Conservation (phyloP, 208 protist species). For the Leishmania turanica region DNA sequence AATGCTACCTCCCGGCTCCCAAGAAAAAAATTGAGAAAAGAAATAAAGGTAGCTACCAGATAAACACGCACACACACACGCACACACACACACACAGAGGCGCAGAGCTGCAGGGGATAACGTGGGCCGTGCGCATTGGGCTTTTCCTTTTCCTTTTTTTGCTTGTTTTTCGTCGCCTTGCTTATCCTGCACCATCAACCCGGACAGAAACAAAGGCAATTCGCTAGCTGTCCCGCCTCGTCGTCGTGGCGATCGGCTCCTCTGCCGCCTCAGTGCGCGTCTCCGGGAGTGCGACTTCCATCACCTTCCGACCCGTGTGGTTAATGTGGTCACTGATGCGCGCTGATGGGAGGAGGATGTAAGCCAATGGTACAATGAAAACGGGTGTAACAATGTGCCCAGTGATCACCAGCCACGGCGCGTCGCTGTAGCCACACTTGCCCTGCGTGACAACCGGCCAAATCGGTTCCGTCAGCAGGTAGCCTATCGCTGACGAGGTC, state of each 20-base stretch:
- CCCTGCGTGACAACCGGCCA: conserved; percentile 44
- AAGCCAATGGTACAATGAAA: conserved; percentile 41
- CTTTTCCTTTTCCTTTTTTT: too few relatives aligned
- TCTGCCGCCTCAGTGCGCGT: neutral
- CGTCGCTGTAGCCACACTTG: conserved; percentile 65
- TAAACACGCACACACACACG: neutral
- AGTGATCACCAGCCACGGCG: conserved; percentile 27
- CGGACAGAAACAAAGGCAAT: neutral
- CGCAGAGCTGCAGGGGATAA: neutral
- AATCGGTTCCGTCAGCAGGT: conserved; percentile 55
- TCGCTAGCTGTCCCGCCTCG: neutral
- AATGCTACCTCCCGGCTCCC: neutral
- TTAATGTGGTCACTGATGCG: conserved; percentile 64
- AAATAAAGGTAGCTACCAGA: neutral
- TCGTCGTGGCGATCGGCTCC: neutral
- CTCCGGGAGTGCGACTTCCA: conserved; percentile 4
- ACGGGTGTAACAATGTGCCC: conserved; percentile 18
- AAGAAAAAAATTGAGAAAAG: neutral
- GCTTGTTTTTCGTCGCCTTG: neutral
- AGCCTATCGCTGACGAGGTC: conserved; percentile 43
- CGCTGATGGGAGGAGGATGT: conserved; percentile 60
- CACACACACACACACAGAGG: neutral
- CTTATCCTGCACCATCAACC: neutral
- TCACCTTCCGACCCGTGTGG: conserved; percentile 41
- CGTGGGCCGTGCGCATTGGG: neutral